Evolutionary conservation across 129 eudicot species (phyloP).

Genomic region (Oenanthe sinensis): DNA sequence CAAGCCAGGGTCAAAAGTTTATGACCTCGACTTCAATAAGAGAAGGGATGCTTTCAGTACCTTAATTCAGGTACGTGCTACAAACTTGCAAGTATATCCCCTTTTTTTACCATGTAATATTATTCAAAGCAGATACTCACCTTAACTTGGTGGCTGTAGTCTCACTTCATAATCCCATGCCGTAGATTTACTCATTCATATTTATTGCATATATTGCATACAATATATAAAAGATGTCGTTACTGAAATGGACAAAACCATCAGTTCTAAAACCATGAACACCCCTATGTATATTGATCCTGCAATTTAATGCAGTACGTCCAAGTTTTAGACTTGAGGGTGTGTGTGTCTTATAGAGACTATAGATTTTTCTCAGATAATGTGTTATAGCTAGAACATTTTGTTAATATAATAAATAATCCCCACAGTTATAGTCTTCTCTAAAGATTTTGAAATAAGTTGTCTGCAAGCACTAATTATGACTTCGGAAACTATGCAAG

Average conservation of each 20-base stretch:
- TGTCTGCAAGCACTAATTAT: conserved; percentile 1
- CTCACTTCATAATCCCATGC: neutral
- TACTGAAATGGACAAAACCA: neutral
- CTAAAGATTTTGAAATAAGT: neutral
- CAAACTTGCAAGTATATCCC: too few relatives aligned
- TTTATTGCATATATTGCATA: neutral
- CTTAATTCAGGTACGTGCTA: conserved; percentile 49
- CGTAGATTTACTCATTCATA: neutral
- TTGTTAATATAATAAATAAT: neutral
- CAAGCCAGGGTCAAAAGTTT: conserved; percentile 66
- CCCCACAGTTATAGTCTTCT: neutral
- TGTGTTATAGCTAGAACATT: neutral
- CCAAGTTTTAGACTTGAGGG: neutral
- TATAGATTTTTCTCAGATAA: neutral
- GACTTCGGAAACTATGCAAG: conserved; percentile 27
- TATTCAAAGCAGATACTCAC: neutral
- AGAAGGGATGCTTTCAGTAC: conserved; percentile 39
- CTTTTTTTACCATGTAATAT: neutral
- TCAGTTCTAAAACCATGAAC: neutral
- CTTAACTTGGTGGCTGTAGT: neutral
- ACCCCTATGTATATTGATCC: neutral
- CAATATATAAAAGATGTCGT: neutral
- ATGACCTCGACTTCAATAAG: conserved; percentile 92
- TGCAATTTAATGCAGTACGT: neutral
- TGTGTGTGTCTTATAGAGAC: neutral